These are phyloP conservation scores for Hypoxylon crocopeplum DNA, from an alignment of 495 filamentous ascomycete genomes.

Conservation along the genomic window DNA sequence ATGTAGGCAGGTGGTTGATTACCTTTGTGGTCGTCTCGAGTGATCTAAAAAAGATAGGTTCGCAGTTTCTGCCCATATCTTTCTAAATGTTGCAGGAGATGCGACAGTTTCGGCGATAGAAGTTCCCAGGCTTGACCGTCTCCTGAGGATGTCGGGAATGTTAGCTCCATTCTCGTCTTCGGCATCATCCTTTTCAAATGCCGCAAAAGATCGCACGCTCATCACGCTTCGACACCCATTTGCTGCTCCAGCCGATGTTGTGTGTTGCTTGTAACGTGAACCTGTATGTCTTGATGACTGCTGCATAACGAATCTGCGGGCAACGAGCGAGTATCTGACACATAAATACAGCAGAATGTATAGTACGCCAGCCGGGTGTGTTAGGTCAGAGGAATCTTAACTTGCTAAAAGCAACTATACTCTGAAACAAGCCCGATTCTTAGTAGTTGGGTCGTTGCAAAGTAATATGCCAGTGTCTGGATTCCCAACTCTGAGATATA, in stretches of 20 bases:
- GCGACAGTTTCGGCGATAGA: constrained; percentile 19
- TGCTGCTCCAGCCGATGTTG: background rate
- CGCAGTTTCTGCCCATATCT: constrained; percentile 28
- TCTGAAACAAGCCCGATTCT: no score
- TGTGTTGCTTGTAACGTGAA: background rate
- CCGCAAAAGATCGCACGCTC: constrained; percentile 27
- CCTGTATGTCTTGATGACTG: background rate
- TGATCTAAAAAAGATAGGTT: background rate
- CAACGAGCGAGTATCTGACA: no score
- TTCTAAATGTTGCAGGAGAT: constrained; percentile 24
- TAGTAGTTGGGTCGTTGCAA: no score
- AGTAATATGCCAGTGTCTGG: no score
- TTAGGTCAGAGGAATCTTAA: no score
- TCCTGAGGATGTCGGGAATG: constrained; percentile 17
- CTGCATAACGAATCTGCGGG: no score
- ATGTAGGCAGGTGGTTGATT: background rate
- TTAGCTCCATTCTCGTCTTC: background rate
- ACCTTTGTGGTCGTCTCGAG: constrained; percentile 9
- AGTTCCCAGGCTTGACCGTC: constrained; percentile 7
- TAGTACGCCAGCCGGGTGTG: no score
- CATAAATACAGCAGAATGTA: no score
- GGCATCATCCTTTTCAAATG: constrained; percentile 16
- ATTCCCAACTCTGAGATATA: background rate
- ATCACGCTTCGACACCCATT: background rate
- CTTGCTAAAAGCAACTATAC: no score